Conservation (phyloP, 306 rosid genomes). For the Vicia sativa region DNA sequence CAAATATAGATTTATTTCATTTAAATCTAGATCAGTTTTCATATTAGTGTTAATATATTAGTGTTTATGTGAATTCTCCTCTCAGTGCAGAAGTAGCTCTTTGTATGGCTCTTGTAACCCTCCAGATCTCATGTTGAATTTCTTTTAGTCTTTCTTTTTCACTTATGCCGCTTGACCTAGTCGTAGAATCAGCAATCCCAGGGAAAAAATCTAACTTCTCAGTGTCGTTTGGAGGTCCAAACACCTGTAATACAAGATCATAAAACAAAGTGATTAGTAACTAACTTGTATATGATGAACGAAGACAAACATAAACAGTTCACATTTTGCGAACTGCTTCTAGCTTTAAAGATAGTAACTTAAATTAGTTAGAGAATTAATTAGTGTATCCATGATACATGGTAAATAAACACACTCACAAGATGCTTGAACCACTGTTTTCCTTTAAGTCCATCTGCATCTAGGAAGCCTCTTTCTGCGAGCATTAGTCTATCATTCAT, state of each 20-base stretch:
- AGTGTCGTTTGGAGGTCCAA: slow-evolving; percentile 64
- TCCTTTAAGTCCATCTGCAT: slow-evolving; percentile 67
- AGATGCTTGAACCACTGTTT: slow-evolving; percentile 89
- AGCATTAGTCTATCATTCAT: slow-evolving; percentile 79
- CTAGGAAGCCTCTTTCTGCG: slow-evolving; percentile 78
- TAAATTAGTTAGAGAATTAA: slow-evolving; percentile 23
- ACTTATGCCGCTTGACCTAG: slow-evolving; percentile 40
- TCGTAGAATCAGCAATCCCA: slow-evolving; percentile 73
- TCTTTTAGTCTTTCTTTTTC: slow-evolving; percentile 45
- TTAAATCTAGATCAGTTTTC: neutral
- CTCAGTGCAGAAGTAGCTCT: slow-evolving; percentile 73
- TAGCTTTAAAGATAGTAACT: neutral
- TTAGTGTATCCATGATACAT: neutral
- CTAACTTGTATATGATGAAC: neutral
- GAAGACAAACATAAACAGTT: neutral
- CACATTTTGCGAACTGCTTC: neutral
- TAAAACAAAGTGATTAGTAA: slow-evolving; percentile 6
- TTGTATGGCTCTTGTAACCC: slow-evolving; percentile 78
- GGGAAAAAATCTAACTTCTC: slow-evolving; percentile 77
- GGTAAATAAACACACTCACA: slow-evolving; percentile 52
- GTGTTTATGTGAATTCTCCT: slow-evolving; percentile 67
- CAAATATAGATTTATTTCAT: slow-evolving; percentile 3
- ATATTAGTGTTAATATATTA: neutral
- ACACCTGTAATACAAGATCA: slow-evolving; percentile 50
- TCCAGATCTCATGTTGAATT: slow-evolving; percentile 88